Evolutionary conservation across 176 grass and related monocot genomes (phyloP).

Genomic region (Hordeum vulgare): DNA sequence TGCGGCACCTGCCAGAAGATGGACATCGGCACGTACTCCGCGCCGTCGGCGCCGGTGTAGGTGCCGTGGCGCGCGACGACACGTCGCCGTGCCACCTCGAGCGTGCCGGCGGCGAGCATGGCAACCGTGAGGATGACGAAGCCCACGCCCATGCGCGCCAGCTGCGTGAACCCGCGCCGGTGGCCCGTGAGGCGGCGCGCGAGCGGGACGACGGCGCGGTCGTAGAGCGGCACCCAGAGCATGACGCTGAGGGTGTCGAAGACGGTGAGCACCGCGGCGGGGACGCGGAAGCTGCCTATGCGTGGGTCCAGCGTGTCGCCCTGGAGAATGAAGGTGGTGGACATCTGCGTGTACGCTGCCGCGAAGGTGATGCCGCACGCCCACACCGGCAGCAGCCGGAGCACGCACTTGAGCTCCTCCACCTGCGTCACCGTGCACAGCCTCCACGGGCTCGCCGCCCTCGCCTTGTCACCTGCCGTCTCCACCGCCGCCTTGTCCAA

Average conservation of each 20-base stretch:
- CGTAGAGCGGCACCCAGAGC: constrained; percentile 63
- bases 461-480: background rate
- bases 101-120: constrained; percentile 31
- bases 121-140: constrained; percentile 28
- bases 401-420: constrained; percentile 80
- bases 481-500: constrained; percentile 54
- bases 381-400: constrained; percentile 35
- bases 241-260: constrained; percentile 54
- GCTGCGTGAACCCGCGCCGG: constrained; percentile 37
- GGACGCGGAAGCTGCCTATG: constrained; percentile 28
- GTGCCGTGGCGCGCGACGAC: constrained; percentile 24
- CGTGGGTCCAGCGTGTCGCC: constrained; percentile 48
- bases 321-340: constrained; percentile 50
- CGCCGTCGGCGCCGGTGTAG: background rate
- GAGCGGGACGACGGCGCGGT: constrained; percentile 23
- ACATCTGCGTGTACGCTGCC: constrained; percentile 41
- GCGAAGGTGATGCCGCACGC: constrained; percentile 44
- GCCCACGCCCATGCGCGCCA: constrained; percentile 39
- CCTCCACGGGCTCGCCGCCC: constrained; percentile 38
- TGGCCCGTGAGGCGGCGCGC: constrained; percentile 27
- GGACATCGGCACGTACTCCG: constrained; percentile 34
- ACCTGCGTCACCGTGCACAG: constrained; percentile 85
- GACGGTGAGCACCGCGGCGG: constrained; percentile 53
- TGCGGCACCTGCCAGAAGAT: constrained; percentile 84
- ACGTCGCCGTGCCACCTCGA: constrained; percentile 23